Base-by-base conservation (phyloP, 169 alveolate genomes). In the Plasmodium fragile region DNA sequence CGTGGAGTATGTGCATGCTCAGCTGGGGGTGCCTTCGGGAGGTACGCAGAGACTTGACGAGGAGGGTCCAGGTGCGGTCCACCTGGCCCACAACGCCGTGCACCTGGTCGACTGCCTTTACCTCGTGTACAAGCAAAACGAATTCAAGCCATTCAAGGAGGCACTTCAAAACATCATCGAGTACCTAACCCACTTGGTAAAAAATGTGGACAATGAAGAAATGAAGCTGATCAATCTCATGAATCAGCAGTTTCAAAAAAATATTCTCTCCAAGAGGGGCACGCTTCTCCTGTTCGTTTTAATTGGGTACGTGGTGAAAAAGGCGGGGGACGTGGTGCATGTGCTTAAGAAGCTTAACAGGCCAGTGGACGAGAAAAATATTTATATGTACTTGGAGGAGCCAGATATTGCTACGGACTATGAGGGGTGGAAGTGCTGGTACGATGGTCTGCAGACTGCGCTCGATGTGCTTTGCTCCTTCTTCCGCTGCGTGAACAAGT, bases 231-330 rank as follows among this genome's bases (percentile, higher is more conserved):
- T 87, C 36, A 87, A 87, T 65, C 93, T 87, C 43, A 78, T 87
- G 89, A 87, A 87, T 25, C 28, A 52, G 41, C 69, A 65, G 32
- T 87, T 87, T 49, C 93, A 87, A 87, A 49, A 87, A 10, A 87
- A 87, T 59, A 87, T 87, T 39, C 73, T 87, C 16, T 87, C 93
- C 45, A 87, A 87, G 81, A 87, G 41, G 34, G 93, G 93, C 8
- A 87, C 87, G 28, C 70, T 87, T 77, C 71, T 87, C 70, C 25
- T 87, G 25, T 87, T 87, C 34, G 81, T 87, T 55, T 39, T 87
- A 59, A 87, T 87, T 30, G 93, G 93, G 32, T 87, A 77, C 32
- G 82, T 75, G 30, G 39, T 87, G 53, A 87, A 78, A 65, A 87
- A 30, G 81, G 18, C 93, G 34, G 78, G 81, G 10, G 93, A 87